Evolutionary conservation across 2,329 filamentous ascomycete species (phyloP), one percentile per base, ranked within the genome.

Genomic region (Grosmannia clavigera): DNA sequence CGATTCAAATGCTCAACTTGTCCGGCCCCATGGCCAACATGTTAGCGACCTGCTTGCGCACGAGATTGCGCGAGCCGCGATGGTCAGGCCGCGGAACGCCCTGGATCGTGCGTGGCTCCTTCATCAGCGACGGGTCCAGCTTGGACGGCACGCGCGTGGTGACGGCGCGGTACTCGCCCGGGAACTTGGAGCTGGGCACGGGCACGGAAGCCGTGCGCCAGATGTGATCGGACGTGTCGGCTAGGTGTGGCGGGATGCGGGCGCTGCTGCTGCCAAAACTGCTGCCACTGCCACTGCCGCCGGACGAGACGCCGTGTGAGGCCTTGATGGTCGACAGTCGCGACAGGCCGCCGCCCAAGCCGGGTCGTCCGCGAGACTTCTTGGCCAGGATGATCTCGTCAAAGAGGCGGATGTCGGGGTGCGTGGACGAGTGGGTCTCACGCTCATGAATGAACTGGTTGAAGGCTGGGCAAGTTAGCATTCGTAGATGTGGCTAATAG

Each of bases 71-170:
- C 9, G 73, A 73, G 38, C 77, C 71, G n/a, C 76, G 75, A 60
- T 78, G 76, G 61, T 82, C 80, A 22, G 80, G 77, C 40, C 82
- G 75, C 29, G 91, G 91, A n/a, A 91, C 85, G 43, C 92, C 92
- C 70, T 95, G 90, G 48, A 96, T 92, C 63, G 89, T 85, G 61
- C 92, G 82, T 35, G 92, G 92, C 73, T 96, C 92, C 70, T 90
- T 90, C 90, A 97, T 96, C 55, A 96, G 77, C 16, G 84, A 82
- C 4, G 86, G 81, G 67, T 99, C 94, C 11, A 99, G 80, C 68
- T 89, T 92, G 9, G 89, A 84, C 5, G 94, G 94, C 46, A 89
- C 84, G 65, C 84, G 75, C 14, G 83, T 83, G 59, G 83, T 76
- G 16, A 84, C 76, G 38, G 78, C 73, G 61, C 79, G 78, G 72